Conservation (phyloP, 176 grass and related monocot species). For the Musa acuminata region DNA sequence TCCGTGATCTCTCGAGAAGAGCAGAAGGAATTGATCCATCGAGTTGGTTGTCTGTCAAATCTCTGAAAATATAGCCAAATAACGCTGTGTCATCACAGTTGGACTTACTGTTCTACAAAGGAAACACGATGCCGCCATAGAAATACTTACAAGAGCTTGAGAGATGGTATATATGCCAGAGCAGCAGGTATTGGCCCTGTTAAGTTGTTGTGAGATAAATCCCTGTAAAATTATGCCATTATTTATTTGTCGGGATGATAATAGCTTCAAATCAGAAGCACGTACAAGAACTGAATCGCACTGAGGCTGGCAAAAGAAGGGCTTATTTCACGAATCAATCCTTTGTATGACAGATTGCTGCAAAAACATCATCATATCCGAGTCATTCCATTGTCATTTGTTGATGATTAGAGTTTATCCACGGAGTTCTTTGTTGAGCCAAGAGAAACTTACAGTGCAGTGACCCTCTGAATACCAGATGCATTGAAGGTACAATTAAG, state of each 20-base stretch:
- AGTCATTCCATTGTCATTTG: not conserved
- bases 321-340: not conserved
- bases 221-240: conserved; percentile 2
- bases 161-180: conserved; percentile 10
- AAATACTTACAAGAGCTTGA: conserved; percentile 11
- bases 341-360: conserved; percentile 14
- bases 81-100: not conserved
- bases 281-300: conserved; percentile 14
- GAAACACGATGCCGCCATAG: not conserved
- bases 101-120: not conserved
- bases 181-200: conserved; percentile 9
- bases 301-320: conserved; percentile 1
- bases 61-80: conserved; percentile 9
- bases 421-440: not conserved
- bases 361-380: not conserved
- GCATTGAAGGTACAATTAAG: not conserved
- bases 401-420: not conserved
- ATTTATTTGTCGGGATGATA: not conserved
- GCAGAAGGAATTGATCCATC: not conserved
- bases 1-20: not conserved
- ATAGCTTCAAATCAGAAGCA: not conserved
- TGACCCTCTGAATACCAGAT: not conserved
- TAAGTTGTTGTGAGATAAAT: conserved; percentile 23
- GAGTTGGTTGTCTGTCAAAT: conserved; percentile 35
- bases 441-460: not conserved